Base-by-base conservation (phyloP, 176 grass and related monocot species). In the Musa itinerans region DNA sequence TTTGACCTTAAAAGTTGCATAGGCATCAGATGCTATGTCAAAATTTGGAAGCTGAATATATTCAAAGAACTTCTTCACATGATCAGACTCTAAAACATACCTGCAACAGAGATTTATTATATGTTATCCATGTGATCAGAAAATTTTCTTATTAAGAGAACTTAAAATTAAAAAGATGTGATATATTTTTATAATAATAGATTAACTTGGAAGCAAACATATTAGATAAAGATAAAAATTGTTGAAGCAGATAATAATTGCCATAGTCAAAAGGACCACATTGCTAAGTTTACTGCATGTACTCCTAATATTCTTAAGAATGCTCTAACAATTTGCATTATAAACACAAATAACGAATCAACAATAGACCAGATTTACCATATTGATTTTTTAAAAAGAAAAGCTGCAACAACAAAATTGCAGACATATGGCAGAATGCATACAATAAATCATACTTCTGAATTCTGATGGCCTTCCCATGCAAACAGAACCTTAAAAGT, bases 1-100 rank as follows among this genome's bases (percentile, higher is more conserved):
- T 17, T 70, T 70, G 17, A 86, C 89, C 83, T 92, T 92, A 81
- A 92, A 92, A n/a, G 89, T 92, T 50, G 80, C 81, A 78, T 78
- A 88, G n/a, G 81, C 63, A 77, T 92, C 86, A 11, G 89, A 77
- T 67, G 86, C 76, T 50, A 86, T n/a, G 43, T 86, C 87, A n/a
- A 92, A 92, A 74, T 86, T 82, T 71, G 86, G 89, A 54, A 80
- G 80, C 1, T 86, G 83, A 58, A 92, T 77, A 55, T 82, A 86
- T 22, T 86, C 50, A 78, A 92, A 92, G 53, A 92, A 92, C 25
- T 74, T 92, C 75, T 53, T 88, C 34, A 86, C 71, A 61, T 82
- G 78, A 20, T 61, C 68, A 79, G 83, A 92, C 5, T 65, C 76
- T 59, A 92, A 79, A 65, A 92, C 20, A 29, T 88, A 82, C 65